These are phyloP conservation scores for Ustilago curta DNA, from an alignment of 1,284 basidiomycete species.

Conservation along the genomic window DNA sequence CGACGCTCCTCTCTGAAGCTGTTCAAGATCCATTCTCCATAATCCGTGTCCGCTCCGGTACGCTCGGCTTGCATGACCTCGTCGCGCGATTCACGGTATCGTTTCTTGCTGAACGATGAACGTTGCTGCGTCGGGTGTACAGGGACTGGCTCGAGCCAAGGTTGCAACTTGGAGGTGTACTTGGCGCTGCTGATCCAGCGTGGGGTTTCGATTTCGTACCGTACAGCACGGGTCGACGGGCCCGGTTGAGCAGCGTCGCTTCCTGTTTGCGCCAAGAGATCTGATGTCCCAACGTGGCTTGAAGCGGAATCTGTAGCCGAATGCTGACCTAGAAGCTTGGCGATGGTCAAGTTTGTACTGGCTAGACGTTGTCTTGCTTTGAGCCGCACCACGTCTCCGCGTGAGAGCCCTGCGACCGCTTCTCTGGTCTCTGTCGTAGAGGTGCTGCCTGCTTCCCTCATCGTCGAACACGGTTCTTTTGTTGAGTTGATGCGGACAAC, in stretches of 20 bases:
- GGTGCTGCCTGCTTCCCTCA: too few relatives aligned
- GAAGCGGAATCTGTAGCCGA: not conserved
- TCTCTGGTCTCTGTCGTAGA: conserved; percentile 8
- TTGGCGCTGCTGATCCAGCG: conserved; percentile 31
- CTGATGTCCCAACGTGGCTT: not conserved
- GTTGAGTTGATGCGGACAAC: conserved; percentile 23
- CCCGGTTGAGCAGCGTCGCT: too few relatives aligned
- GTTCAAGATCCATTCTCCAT: conserved; percentile 28
- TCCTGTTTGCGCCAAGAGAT: conserved; percentile 11
- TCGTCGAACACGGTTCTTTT: too few relatives aligned
- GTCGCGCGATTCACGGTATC: conserved; percentile 19
- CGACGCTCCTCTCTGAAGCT: conserved; percentile 22
- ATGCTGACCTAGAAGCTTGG: conserved; percentile 11
- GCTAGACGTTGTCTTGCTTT: conserved; percentile 41
- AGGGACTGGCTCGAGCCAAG: conserved; percentile 30
- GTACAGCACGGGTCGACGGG: not conserved
- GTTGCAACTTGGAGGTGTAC: conserved; percentile 41
- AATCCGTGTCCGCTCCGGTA: conserved; percentile 4
- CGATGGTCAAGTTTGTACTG: conserved; percentile 15
- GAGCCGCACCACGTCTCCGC: conserved; percentile 38
- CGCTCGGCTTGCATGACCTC: conserved; percentile 20
- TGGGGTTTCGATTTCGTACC: conserved; percentile 38
- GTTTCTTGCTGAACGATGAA: conserved; percentile 6
- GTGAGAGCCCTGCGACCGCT: conserved; percentile 33
- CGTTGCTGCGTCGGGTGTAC: conserved; percentile 28